Evolutionary conservation across 1,284 basidiomycete species (phyloP).

Genomic region (Golubevia sp.): DNA sequence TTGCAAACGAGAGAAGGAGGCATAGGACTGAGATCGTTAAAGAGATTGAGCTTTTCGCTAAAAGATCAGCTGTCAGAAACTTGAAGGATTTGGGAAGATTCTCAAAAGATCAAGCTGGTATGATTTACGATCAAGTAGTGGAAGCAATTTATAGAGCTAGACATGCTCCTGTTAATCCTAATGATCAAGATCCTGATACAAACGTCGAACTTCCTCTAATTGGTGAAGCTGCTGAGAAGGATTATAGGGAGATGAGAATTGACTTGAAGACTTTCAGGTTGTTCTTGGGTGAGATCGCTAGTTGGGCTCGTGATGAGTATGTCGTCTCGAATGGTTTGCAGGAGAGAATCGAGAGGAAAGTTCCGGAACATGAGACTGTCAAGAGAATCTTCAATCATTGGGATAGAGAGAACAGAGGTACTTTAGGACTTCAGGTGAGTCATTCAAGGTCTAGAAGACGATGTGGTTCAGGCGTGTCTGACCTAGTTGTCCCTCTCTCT

Average conservation of each 20-base stretch:
- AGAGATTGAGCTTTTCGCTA: conserved; percentile 93
- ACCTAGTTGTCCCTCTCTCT: not conserved
- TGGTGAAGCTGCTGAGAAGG: conserved; percentile 46
- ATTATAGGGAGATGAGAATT: conserved; percentile 75
- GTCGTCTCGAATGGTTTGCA: conserved; percentile 69
- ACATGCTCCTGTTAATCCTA: conserved; percentile 32
- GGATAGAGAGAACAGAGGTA: conserved; percentile 49
- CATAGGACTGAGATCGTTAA: conserved; percentile 89
- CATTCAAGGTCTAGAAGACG: not conserved
- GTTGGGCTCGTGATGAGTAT: conserved; percentile 95
- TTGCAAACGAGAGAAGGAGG: conserved; percentile 80
- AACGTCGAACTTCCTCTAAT: not conserved
- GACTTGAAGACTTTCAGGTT: conserved; percentile 83
- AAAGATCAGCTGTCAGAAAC: conserved; percentile 90
- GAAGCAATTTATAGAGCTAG: conserved; percentile 55
- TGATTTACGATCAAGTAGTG: conserved; percentile 79
- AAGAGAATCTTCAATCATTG: conserved; percentile 44
- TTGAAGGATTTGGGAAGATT: conserved; percentile 81
- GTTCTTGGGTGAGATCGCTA: conserved; percentile 89
- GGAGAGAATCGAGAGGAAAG: conserved; percentile 51
- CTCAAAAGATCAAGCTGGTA: conserved; percentile 83
- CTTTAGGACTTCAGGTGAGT: conserved; percentile 40
- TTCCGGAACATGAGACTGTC: conserved; percentile 50
- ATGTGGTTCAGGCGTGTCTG: not conserved
- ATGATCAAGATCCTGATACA: not conserved